phyloP scores from a whole-genome alignment of 306 rosid species.

The Echinosophora koreensis region DNA sequence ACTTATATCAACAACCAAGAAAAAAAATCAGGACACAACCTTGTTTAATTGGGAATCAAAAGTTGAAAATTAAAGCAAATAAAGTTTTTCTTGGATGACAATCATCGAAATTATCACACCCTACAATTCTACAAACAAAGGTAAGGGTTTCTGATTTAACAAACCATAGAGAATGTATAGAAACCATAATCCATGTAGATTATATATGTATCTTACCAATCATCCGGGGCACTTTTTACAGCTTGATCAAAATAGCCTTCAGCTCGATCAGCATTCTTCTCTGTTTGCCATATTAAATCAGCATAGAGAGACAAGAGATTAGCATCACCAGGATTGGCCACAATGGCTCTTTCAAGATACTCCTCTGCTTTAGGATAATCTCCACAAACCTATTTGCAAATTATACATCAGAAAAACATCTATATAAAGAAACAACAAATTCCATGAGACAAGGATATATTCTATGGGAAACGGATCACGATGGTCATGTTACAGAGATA shows the following conservation, averaged over 20 bases:
- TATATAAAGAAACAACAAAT: constrained; percentile 1
- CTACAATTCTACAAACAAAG: background rate
- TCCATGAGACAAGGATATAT: constrained; percentile 11
- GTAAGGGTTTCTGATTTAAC: background rate
- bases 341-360: constrained; percentile 80
- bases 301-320: constrained; percentile 67
- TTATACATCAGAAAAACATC: background rate
- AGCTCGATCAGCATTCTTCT: constrained; percentile 76
- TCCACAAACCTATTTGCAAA: constrained; percentile 69
- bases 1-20: constrained; percentile 21
- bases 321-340: constrained; percentile 72
- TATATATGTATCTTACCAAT: constrained; percentile 63
- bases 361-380: constrained; percentile 79
- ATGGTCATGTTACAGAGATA: too few relatives aligned
- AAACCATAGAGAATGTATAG: background rate
- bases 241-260: constrained; percentile 82
- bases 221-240: constrained; percentile 71
- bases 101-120: background rate
- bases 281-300: constrained; percentile 72
- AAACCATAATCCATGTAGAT: background rate
- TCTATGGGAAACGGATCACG: too few relatives aligned
- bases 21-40: constrained; percentile 13
- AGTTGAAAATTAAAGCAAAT: background rate
- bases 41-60: background rate
- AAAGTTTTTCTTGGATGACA: background rate